These are phyloP conservation scores for Dryas integrifolia DNA, from an alignment of 331 rosid species.

Conservation along the genomic window DNA sequence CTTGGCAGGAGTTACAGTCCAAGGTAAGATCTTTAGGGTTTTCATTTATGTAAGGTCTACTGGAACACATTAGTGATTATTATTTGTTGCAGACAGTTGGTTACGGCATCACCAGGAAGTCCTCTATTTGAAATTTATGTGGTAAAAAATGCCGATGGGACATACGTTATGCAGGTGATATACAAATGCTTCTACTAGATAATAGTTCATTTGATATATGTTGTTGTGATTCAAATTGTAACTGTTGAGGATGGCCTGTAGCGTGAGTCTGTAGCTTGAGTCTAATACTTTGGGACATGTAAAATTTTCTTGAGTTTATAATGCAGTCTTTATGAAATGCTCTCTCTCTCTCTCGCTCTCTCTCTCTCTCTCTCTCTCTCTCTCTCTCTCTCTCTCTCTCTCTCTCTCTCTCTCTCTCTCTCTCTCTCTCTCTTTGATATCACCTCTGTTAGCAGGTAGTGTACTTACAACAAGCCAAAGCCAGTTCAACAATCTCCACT, in stretches of 20 bases:
- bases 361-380: not conserved
- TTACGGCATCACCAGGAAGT: slow-evolving; percentile 74
- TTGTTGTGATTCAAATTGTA: not conserved
- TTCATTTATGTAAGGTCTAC: slow-evolving; percentile 15
- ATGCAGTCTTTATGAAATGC: slow-evolving; percentile 6
- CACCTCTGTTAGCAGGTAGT: slow-evolving; percentile 61
- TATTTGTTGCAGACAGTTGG: slow-evolving; percentile 73
- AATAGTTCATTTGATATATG: not conserved
- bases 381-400: not conserved
- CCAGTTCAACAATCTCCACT: slow-evolving; percentile 43
- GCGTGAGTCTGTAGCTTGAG: not conserved
- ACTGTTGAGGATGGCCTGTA: not conserved
- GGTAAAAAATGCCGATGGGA: slow-evolving; percentile 66
- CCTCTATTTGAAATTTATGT: slow-evolving; percentile 91
- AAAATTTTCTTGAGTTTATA: not conserved
- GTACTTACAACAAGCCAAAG: slow-evolving; percentile 72
- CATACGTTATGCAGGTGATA: slow-evolving; percentile 88
- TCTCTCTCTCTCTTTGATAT: slow-evolving; percentile 21
- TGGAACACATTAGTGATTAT: slow-evolving; percentile 26
- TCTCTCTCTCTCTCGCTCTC: not conserved
- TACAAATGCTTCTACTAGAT: slow-evolving; percentile 13
- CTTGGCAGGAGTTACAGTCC: slow-evolving; percentile 87
- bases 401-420: not conserved
- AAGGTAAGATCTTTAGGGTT: slow-evolving; percentile 50
- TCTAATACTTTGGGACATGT: not conserved